Conservation (phyloP, 208 protist species). For the Borovskyia barvae region DNA sequence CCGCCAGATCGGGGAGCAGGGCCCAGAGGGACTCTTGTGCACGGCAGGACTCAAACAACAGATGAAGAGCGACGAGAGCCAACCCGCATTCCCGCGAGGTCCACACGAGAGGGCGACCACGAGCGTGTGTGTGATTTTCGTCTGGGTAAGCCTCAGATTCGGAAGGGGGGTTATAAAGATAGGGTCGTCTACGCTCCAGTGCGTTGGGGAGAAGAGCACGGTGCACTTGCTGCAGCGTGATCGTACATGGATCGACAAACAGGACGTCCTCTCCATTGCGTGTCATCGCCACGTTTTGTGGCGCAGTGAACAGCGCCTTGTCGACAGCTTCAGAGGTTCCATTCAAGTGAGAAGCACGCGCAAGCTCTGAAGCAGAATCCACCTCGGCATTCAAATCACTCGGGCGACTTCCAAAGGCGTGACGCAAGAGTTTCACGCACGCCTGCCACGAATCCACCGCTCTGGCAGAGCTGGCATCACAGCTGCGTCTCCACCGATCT, state of each 20-base stretch:
- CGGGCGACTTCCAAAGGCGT: background rate
- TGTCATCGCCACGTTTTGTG: too few species aligned
- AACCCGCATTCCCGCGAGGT: conserved; percentile 37
- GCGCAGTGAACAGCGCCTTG: too few species aligned
- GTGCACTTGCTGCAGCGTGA: conserved; percentile 13
- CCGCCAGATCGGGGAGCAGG: conserved; percentile 45
- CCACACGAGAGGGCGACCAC: too few species aligned
- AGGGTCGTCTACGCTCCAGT: background rate
- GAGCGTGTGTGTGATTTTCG: too few species aligned
- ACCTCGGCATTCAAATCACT: too few species aligned
- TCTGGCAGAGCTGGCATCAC: background rate
- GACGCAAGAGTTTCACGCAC: background rate
- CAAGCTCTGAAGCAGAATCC: too few species aligned
- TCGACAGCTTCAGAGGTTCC: too few species aligned
- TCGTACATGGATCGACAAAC: conserved; percentile 19
- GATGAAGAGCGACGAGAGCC: conserved; percentile 49
- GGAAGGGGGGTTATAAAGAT: background rate
- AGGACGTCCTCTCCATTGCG: too few species aligned
- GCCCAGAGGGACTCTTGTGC: conserved; percentile 59
- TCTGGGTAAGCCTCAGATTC: background rate
- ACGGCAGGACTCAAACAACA: conserved; percentile 63
- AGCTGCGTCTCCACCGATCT: conserved; percentile 26
- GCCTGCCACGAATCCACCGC: background rate
- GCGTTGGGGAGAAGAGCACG: background rate
- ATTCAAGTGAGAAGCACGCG: too few species aligned